phyloP scores from a whole-genome alignment of 768 basidiomycete genomes.

The Clavulina sp. region DNA sequence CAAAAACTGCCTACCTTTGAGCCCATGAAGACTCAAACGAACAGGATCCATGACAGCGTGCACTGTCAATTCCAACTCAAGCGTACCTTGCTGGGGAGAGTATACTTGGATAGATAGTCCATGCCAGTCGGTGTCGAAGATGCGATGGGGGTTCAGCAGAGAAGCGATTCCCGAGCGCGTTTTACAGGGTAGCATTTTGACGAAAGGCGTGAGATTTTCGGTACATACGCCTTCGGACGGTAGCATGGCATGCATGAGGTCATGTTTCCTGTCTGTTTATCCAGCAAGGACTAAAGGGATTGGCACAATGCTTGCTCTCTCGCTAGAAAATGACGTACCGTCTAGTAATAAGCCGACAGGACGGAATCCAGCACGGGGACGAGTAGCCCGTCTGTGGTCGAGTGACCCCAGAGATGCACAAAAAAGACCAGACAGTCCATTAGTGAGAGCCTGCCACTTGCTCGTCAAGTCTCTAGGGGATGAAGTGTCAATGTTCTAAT shows the following conservation, averaged over 20 bases:
- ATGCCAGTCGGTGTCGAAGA: slow-evolving; percentile 89
- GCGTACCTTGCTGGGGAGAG: slow-evolving; percentile 30
- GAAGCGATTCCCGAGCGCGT: slow-evolving; percentile 66
- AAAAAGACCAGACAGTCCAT: slow-evolving; percentile 82
- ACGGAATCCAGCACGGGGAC: slow-evolving; percentile 39
- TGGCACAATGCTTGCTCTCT: background rate
- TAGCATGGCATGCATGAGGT: slow-evolving; percentile 54
- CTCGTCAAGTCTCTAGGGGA: slow-evolving; percentile 34
- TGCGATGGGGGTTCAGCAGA: slow-evolving; percentile 65
- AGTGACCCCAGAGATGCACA: slow-evolving; percentile 78
- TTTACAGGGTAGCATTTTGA: slow-evolving; percentile 89
- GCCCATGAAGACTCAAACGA: slow-evolving; percentile 13
- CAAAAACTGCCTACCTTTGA: too few species aligned
- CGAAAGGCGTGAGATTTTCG: slow-evolving; percentile 90
- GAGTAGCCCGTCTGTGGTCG: slow-evolving; percentile 58
- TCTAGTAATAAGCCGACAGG: slow-evolving; percentile 41
- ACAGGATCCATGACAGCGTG: slow-evolving; percentile 59
- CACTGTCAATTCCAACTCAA: slow-evolving; percentile 14
- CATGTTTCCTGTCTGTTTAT: slow-evolving; percentile 11
- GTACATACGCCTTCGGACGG: slow-evolving; percentile 89
- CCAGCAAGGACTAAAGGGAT: background rate
- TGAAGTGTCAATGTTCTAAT: background rate
- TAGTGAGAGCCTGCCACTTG: slow-evolving; percentile 69
- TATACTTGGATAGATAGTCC: slow-evolving; percentile 66
- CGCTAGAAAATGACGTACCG: background rate